A percentile compares a stretch with the other conserved stretches of the same genome.
Evolutionary conservation across 768 basidiomycete genomes (phyloP).

Genomic region (Dentipellis fragilis): DNA sequence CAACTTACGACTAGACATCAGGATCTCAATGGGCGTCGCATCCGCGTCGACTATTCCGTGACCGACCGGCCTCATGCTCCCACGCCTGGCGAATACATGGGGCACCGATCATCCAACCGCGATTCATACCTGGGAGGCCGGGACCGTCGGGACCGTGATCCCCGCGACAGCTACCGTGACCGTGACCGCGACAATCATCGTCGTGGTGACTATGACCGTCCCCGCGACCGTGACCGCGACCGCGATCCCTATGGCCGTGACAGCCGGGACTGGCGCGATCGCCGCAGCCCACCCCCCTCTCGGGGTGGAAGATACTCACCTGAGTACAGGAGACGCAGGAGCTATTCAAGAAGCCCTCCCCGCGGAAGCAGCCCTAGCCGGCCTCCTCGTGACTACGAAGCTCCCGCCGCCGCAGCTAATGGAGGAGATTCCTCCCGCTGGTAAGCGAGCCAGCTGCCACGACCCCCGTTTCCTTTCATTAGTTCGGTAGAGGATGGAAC

Average conservation of each 20-base stretch:
- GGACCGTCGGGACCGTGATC: conserved; percentile 30
- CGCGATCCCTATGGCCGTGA: conserved; percentile 57
- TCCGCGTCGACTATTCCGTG: conserved; percentile 95
- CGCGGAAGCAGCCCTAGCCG: conserved; percentile 50
- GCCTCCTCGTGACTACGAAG: conserved; percentile 32
- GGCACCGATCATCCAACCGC: conserved; percentile 51
- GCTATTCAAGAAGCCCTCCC: conserved; percentile 74
- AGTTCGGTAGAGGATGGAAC: neutral
- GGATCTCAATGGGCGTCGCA: conserved; percentile 92
- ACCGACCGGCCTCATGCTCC: conserved; percentile 91
- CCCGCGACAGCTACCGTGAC: conserved; percentile 25
- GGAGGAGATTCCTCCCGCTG: conserved; percentile 44
- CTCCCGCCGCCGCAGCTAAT: conserved; percentile 28
- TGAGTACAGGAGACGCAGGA: conserved; percentile 64
- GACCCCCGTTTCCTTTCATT: conserved; percentile 16
- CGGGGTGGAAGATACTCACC: conserved; percentile 65
- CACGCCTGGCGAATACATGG: conserved; percentile 98
- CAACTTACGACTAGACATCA: conserved; percentile 20
- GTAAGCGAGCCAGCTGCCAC: conserved; percentile 32
- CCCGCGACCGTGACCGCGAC: conserved; percentile 41
- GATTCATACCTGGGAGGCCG: conserved; percentile 25
- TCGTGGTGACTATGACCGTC: conserved; percentile 20
- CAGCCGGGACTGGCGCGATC: conserved; percentile 68
- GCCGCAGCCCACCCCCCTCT: conserved; percentile 61
- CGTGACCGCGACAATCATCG: conserved; percentile 35